Evolutionary conservation across 1,284 basidiomycete genomes (phyloP).

Genomic region (Entoloma clypeatum): DNA sequence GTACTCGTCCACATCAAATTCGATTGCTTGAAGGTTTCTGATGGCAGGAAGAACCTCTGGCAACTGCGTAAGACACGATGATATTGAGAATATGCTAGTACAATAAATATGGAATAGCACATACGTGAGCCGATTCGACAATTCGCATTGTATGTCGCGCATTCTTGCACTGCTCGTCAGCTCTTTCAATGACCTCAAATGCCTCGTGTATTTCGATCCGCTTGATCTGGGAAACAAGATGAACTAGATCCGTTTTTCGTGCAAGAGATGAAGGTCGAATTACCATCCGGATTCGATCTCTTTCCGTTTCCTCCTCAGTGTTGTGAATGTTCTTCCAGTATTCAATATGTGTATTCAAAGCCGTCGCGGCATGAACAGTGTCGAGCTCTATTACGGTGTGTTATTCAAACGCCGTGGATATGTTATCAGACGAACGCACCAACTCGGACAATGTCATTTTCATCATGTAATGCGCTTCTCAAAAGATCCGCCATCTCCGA

Average conservation of each 20-base stretch:
- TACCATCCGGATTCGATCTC: background rate
- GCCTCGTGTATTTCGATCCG: constrained; percentile 4
- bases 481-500: constrained; percentile 22
- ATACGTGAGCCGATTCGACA: constrained; percentile 11
- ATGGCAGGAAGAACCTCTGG: constrained; percentile 22
- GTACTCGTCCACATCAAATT: constrained; percentile 21
- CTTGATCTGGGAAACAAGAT: constrained; percentile 2
- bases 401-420: background rate
- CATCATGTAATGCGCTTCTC: constrained; percentile 18
- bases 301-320: background rate
- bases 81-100: background rate
- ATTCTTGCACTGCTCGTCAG: constrained; percentile 15
- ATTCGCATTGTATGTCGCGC: constrained; percentile 11
- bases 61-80: constrained; percentile 18
- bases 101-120: background rate
- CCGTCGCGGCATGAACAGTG: constrained; percentile 20
- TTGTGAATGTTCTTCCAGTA: background rate
- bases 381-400: constrained; percentile 22
- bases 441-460: constrained; percentile 21
- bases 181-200: constrained; percentile 20
- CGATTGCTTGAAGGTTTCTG: constrained; percentile 15
- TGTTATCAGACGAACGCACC: constrained; percentile 18
- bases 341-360: constrained; percentile 7
- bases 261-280: background rate
- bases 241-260: too few species aligned